These are phyloP conservation scores for Pyricularia pennisetigena DNA, from an alignment of 2,329 filamentous ascomycete species.

Conservation along the genomic window DNA sequence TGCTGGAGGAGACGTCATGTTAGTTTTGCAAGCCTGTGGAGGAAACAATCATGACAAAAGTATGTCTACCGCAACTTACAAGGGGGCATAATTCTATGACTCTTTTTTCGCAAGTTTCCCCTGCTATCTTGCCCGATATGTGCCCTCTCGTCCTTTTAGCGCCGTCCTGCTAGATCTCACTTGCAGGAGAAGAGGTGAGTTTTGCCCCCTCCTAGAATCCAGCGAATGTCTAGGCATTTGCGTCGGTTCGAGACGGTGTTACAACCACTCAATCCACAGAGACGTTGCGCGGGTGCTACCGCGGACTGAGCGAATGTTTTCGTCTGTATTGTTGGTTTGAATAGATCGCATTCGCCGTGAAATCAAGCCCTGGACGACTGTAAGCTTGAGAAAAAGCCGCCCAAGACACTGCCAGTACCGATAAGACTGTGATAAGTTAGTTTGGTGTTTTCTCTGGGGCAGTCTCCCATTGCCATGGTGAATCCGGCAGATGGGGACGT, in stretches of 20 bases:
- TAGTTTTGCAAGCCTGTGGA: background rate
- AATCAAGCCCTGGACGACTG: background rate
- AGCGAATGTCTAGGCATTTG: background rate
- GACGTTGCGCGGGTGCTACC: background rate
- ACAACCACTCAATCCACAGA: background rate
- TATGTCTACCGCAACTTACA: background rate
- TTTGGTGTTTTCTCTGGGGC: background rate
- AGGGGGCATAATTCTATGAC: background rate
- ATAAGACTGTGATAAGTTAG: background rate
- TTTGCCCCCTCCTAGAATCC: background rate
- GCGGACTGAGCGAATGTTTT: background rate
- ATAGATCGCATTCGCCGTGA: background rate
- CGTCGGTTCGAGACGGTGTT: background rate
- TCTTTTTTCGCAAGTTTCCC: background rate
- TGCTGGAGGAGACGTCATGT: conserved; percentile 1
- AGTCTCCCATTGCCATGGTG: background rate
- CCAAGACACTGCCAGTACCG: background rate
- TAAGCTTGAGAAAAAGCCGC: background rate
- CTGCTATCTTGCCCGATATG: background rate
- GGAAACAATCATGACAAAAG: background rate
- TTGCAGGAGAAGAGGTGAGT: background rate
- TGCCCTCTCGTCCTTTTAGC: background rate
- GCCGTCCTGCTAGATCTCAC: background rate
- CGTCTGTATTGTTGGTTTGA: background rate
- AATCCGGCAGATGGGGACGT: background rate